These are phyloP conservation scores for Spinacia oleracea DNA, from an alignment of 179 eudicot genomes.

Conservation along the genomic window DNA sequence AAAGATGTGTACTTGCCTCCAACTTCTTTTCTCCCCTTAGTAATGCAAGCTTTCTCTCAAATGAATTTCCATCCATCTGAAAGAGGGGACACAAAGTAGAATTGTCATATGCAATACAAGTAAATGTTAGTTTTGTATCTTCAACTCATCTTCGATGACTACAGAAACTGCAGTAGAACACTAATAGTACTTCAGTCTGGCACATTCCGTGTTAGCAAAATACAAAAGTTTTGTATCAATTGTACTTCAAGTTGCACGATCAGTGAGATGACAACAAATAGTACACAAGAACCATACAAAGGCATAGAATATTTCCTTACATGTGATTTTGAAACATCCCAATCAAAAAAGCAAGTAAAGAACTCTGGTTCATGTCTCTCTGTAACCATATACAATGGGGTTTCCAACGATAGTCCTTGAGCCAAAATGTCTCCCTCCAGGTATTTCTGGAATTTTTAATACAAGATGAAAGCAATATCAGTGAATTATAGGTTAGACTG, in stretches of 20 bases:
- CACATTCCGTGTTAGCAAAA: neutral
- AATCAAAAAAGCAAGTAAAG: constrained; percentile 65
- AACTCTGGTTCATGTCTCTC: constrained; percentile 66
- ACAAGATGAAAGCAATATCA: neutral
- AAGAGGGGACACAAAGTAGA: neutral
- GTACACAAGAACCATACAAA: neutral
- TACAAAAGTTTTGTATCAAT: neutral
- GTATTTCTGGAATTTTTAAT: constrained; percentile 46
- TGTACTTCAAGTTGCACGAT: constrained; percentile 3
- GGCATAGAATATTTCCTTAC: constrained; percentile 37
- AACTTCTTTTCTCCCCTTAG: constrained; percentile 45
- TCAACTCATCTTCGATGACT: neutral
- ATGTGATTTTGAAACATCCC: constrained; percentile 62
- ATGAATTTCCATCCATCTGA: constrained; percentile 62
- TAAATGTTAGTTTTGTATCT: neutral
- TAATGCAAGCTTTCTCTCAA: constrained; percentile 61
- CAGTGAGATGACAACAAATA: constrained; percentile 3
- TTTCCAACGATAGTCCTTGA: constrained; percentile 45
- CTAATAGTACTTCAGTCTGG: neutral
- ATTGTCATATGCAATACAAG: neutral
- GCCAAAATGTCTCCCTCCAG: constrained; percentile 52
- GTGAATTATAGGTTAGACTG: neutral
- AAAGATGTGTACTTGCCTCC: constrained; percentile 38
- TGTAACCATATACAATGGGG: constrained; percentile 52
- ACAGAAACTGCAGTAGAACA: neutral